phyloP scores from a whole-genome alignment of 2,329 filamentous ascomycete genomes.

The Neofusicoccum ribis region DNA sequence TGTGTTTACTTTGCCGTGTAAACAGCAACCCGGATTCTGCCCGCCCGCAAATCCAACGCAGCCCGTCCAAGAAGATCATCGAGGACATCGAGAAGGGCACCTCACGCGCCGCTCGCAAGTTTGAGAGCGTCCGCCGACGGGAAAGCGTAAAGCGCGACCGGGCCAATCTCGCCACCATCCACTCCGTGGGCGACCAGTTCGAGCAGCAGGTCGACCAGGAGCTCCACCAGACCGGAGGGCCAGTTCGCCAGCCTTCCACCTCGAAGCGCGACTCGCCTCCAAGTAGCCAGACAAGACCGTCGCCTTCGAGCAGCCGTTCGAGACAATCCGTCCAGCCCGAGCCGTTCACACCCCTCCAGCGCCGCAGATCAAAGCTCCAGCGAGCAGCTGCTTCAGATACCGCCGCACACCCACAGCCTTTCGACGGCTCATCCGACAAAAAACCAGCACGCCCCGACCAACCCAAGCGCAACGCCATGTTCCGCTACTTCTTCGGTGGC shows the following conservation, averaged over 20 bases:
- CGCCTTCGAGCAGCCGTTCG: neutral
- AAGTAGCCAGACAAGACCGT: neutral
- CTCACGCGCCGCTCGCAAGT: slow-evolving; percentile 8
- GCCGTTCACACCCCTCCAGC: neutral
- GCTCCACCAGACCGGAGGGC: slow-evolving; percentile 2
- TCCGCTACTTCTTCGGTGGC: slow-evolving; percentile 41
- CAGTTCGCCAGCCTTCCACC: slow-evolving; percentile 26
- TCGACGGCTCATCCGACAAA: slow-evolving; percentile 23
- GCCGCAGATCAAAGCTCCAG: neutral
- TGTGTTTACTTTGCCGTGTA: slow-evolving; percentile 6
- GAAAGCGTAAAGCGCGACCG: slow-evolving; percentile 13
- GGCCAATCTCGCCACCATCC: slow-evolving; percentile 17
- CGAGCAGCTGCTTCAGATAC: slow-evolving; percentile 21
- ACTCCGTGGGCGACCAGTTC: slow-evolving; percentile 19
- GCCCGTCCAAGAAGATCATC: slow-evolving; percentile 39
- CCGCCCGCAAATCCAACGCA: slow-evolving; percentile 5
- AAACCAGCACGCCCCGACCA: slow-evolving; percentile 27
- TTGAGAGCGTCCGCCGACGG: slow-evolving; percentile 10
- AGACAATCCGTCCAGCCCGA: neutral
- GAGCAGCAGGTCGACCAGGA: slow-evolving; percentile 11
- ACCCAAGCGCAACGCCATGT: slow-evolving; percentile 34
- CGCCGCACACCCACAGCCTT: slow-evolving; percentile 30
- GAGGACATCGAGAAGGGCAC: slow-evolving; percentile 36
- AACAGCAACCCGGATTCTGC: slow-evolving; percentile 8
- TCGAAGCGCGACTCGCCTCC: slow-evolving; percentile 23